phyloP scores from a whole-genome alignment of 139 green algal genomes.

The Asterochloris erici region DNA sequence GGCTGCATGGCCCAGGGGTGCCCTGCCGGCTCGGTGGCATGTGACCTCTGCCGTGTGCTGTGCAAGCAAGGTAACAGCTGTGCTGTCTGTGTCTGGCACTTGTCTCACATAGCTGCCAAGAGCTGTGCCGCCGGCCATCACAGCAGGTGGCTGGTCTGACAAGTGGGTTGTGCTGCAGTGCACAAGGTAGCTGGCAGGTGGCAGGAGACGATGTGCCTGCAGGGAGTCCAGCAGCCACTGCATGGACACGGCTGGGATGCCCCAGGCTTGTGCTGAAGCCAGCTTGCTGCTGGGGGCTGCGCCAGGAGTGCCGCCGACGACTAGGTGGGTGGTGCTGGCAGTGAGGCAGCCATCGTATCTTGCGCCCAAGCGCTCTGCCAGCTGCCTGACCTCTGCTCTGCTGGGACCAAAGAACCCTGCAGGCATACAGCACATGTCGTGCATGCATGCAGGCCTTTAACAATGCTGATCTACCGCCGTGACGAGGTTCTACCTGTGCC shows the following conservation, averaged over 20 bases:
- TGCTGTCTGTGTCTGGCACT: no score
- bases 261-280: not conserved
- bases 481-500: not conserved
- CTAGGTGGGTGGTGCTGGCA: not conserved
- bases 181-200: not conserved
- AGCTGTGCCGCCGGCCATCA: no score
- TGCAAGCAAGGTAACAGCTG: no score
- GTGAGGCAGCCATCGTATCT: not conserved
- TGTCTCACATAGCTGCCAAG: no score
- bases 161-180: no score
- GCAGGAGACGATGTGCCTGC: not conserved
- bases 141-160: no score
- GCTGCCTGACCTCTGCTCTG: not conserved
- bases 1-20: no score
- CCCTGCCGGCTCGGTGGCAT: no score
- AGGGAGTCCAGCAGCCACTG: not conserved
- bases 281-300: not conserved
- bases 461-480: not conserved
- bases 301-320: not conserved
- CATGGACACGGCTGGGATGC: not conserved
- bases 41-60: no score
- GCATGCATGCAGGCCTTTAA: not conserved
- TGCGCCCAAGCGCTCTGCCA: not conserved
- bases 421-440: not conserved
- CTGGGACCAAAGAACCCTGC: constrained; percentile 7